These are phyloP conservation scores for Raphanus raphanistrum DNA, from an alignment of 345 rosid species.

Conservation along the genomic window DNA sequence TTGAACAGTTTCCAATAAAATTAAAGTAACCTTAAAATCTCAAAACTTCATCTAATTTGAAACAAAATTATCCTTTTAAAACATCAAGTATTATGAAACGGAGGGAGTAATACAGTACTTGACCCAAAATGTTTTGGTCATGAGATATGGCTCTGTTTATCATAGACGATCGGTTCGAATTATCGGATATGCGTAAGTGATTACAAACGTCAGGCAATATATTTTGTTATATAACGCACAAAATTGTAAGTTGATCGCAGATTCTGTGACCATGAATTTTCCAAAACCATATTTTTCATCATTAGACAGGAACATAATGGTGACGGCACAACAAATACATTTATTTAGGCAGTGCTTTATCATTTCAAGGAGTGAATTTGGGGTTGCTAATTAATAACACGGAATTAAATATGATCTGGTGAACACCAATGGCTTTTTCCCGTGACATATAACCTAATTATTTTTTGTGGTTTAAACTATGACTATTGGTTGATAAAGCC, in stretches of 20 bases:
- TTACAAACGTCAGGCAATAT: neutral
- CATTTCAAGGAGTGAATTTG: constrained; percentile 19
- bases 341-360: constrained; percentile 6
- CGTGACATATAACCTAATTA: constrained; percentile 32
- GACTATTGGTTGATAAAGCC: constrained; percentile 22
- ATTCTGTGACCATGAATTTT: neutral
- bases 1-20: too few relatives aligned
- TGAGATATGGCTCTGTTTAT: neutral
- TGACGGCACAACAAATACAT: constrained; percentile 14
- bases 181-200: too few relatives aligned
- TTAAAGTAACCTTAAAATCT: too few relatives aligned
- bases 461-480: constrained; percentile 18
- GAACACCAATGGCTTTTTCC: constrained; percentile 17
- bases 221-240: neutral
- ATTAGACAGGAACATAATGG: neutral
- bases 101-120: too few relatives aligned
- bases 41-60: too few relatives aligned
- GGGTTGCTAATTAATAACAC: constrained; percentile 16
- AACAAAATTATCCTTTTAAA: too few relatives aligned
- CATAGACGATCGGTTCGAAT: too few relatives aligned
- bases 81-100: too few relatives aligned
- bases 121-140: neutral
- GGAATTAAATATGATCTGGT: constrained; percentile 29
- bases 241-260: neutral
- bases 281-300: neutral